Evolutionary conservation across 257 asterid genomes (phyloP), one percentile per base, ranked within the genome.

Genomic region (Salvia rosmarinus): DNA sequence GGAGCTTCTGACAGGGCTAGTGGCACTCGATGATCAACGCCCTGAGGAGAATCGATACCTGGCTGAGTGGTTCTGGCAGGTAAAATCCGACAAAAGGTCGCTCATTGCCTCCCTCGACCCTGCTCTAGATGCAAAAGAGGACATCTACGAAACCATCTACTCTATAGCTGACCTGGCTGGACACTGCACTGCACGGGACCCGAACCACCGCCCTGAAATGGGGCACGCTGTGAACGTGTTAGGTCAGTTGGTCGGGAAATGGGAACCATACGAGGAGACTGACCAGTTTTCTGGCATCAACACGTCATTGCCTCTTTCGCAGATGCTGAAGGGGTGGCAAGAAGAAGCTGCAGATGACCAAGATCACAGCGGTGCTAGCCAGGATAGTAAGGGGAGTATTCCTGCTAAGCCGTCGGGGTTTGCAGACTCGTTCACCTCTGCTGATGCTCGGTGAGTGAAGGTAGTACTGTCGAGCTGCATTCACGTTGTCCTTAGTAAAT

Each of bases 171-270:
- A 82, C 23, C 74, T 90, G 63, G 94, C 97, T 0, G 90, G 97
- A 12, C 94, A 90, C 50, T 90, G 97, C 86, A 90, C 97, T 1
- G 79, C 87, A 0, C 82, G 94, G 58, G 96, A 88, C 17, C 94
- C 96, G 20, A 80, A 68, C 64, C 90, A 84, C 42, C 88, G 97
- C 2, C 97, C 97, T 0, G 97, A 88, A 14, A 90, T 90, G 96
- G 90, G 90, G n/a, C 82, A 88, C 23, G 88, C 71, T 0, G 95
- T 90, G 9, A 86, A 77, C 32, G 89, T 85, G 72, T 82, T 90
- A 14, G 81, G 81, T 35, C 87, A 74, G 34, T 47, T 81, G 64
- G 88, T 84, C 4, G 89, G 81, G 32, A 84, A 77, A 46, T 90
- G 97, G 97, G 87, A 72, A 40, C 97, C 97, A 0, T 44, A 50